Percentiles rank a stretch among this genome's conserved stretches.
Evolutionary conservation across 1,284 basidiomycete genomes (phyloP).

Genomic region (Cutaneotrichosporon cutaneum): DNA sequence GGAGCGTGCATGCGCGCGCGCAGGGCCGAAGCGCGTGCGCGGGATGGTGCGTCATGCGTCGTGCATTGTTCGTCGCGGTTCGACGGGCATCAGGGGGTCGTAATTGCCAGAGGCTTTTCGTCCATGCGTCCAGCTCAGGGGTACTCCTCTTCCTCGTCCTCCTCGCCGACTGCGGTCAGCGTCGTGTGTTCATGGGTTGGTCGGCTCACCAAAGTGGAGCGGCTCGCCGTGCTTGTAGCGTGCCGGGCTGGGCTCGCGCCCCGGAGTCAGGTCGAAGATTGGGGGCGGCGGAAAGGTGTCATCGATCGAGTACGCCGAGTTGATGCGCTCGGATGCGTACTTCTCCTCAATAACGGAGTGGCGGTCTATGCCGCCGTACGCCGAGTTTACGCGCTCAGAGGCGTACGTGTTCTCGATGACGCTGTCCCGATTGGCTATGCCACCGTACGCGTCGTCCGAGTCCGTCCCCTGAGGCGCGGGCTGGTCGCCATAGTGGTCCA

Average conservation of each 20-base stretch:
- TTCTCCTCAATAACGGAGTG: slow-evolving; percentile 20
- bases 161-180: slow-evolving; percentile 56
- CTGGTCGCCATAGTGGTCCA: slow-evolving; percentile 22
- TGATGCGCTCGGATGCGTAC: slow-evolving; percentile 21
- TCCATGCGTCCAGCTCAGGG: background rate
- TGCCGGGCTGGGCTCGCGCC: slow-evolving; percentile 61
- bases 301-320: slow-evolving; percentile 18
- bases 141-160: slow-evolving; percentile 62
- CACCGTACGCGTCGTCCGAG: slow-evolving; percentile 11
- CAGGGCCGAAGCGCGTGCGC: background rate
- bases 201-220: slow-evolving; percentile 60
- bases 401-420: slow-evolving; percentile 20
- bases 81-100: slow-evolving; percentile 4
- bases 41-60: background rate
- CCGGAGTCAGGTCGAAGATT: slow-evolving; percentile 57
- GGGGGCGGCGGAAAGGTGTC: slow-evolving; percentile 33
- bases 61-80: background rate
- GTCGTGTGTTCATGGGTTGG: no score
- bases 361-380: slow-evolving; percentile 22
- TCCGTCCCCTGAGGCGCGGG: background rate
- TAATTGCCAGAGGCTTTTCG: slow-evolving; percentile 5
- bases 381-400: slow-evolving; percentile 19
- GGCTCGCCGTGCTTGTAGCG: slow-evolving; percentile 83
- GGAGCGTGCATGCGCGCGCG: background rate
- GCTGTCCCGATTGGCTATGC: slow-evolving; percentile 15